Evolutionary conservation across 148 eudicot genomes (phyloP).

Genomic region (Heliosperma pusillum): DNA sequence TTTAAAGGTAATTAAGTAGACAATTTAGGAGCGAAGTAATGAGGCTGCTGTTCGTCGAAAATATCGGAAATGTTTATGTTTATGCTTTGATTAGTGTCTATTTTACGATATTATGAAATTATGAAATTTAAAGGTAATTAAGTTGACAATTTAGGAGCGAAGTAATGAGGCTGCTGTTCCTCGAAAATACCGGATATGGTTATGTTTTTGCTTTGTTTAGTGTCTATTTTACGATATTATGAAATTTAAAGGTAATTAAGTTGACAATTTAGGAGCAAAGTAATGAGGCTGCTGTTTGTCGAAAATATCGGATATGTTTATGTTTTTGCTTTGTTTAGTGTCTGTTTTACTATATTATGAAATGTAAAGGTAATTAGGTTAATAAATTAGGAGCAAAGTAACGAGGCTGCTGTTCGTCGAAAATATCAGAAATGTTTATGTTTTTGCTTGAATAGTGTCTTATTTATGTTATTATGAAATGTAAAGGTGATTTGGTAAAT

Average conservation of each 20-base stretch:
- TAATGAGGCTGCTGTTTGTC: slow-evolving; percentile 1
- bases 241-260: neutral
- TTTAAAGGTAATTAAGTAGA: neutral
- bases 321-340: no score
- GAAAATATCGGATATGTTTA: neutral
- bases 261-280: neutral
- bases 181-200: slow-evolving; percentile 69
- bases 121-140: no score
- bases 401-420: slow-evolving; percentile 69
- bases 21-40: neutral
- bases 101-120: no score
- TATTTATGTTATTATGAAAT: neutral
- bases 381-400: neutral
- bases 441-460: neutral
- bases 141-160: neutral
- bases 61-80: neutral
- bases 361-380: no score
- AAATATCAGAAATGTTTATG: slow-evolving; percentile 55
- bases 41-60: slow-evolving; percentile 2
- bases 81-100: no score
- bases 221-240: no score
- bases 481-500: no score
- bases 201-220: no score
- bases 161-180: slow-evolving; percentile 55
- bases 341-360: no score